phyloP scores from a whole-genome alignment of 352 stramenopile genomes.

The Phytophthora nicotianae region DNA sequence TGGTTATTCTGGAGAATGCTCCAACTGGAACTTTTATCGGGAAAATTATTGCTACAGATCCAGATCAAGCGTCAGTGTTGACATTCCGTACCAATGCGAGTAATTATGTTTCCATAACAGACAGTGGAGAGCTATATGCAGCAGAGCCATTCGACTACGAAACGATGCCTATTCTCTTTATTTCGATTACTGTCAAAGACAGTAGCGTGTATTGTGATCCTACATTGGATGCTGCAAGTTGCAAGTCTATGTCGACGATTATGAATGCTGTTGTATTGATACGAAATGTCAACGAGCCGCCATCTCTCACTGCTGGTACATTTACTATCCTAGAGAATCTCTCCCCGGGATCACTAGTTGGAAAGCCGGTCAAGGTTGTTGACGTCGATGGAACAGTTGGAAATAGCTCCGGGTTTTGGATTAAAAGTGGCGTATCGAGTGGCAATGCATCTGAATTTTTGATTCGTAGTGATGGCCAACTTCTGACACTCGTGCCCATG shows the following conservation, averaged over 20 bases:
- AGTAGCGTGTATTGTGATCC: slow-evolving; percentile 34
- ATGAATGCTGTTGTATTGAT: slow-evolving; percentile 17
- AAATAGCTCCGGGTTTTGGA: slow-evolving; percentile 36
- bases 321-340: slow-evolving; percentile 57
- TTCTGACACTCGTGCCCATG: slow-evolving; percentile 40
- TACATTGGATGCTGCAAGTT: slow-evolving; percentile 18
- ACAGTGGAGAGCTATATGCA: slow-evolving; percentile 20
- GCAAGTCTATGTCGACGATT: slow-evolving; percentile 11
- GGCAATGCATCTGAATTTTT: slow-evolving; percentile 35
- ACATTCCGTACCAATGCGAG: slow-evolving; percentile 45
- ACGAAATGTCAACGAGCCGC: slow-evolving; percentile 60
- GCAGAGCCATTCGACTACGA: slow-evolving; percentile 48
- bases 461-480: slow-evolving; percentile 48
- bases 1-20: slow-evolving; percentile 53
- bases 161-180: slow-evolving; percentile 26
- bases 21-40: slow-evolving; percentile 39
- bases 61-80: slow-evolving; percentile 35
- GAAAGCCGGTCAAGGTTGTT: slow-evolving; percentile 42
- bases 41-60: slow-evolving; percentile 42
- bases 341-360: slow-evolving; percentile 39
- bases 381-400: slow-evolving; percentile 51
- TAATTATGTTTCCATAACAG: slow-evolving; percentile 31
- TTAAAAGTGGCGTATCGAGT: slow-evolving; percentile 19
- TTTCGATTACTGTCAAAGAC: slow-evolving; percentile 46
- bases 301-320: slow-evolving; percentile 18